These are phyloP conservation scores for Mycena crocata DNA, from an alignment of 768 basidiomycete species.

Conservation along the genomic window DNA sequence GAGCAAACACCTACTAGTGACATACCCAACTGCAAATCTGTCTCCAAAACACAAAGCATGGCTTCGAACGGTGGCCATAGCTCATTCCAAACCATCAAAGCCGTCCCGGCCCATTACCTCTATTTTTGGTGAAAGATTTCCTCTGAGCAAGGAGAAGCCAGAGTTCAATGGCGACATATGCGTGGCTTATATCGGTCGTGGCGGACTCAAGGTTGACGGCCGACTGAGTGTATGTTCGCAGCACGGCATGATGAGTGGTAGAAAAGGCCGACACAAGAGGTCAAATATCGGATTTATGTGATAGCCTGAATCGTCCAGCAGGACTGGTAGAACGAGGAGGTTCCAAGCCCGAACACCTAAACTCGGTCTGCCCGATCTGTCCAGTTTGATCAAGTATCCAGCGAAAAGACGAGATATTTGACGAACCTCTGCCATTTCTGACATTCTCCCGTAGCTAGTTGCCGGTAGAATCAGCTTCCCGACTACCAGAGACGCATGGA, in stretches of 20 bases:
- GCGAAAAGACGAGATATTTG: neutral
- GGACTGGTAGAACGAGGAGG: slow-evolving; percentile 64
- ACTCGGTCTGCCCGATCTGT: slow-evolving; percentile 46
- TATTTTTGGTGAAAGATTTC: slow-evolving; percentile 41
- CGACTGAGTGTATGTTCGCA: slow-evolving; percentile 55
- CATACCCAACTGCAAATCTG: slow-evolving; percentile 55
- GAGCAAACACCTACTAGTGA: slow-evolving; percentile 48
- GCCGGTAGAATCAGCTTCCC: slow-evolving; percentile 66
- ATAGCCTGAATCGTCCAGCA: slow-evolving; percentile 53
- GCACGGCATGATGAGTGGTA: slow-evolving; percentile 55
- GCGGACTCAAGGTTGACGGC: slow-evolving; percentile 52
- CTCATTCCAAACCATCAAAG: slow-evolving; percentile 75
- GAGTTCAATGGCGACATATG: slow-evolving; percentile 74
- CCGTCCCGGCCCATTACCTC: slow-evolving; percentile 45
- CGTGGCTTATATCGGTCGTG: slow-evolving; percentile 73
- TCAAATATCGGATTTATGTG: slow-evolving; percentile 57
- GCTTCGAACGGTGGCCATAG: slow-evolving; percentile 79
- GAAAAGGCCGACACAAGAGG: slow-evolving; percentile 65
- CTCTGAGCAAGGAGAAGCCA: slow-evolving; percentile 73
- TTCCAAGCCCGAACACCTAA: slow-evolving; percentile 74
- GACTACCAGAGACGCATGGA: slow-evolving; percentile 61
- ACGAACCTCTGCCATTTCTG: slow-evolving; percentile 52
- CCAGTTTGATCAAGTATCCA: neutral
- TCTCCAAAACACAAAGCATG: slow-evolving; percentile 62
- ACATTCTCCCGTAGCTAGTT: slow-evolving; percentile 52